Base-by-base conservation (phyloP, 192 early-diverging fungal genomes). In the Phycomyces nitens region DNA sequence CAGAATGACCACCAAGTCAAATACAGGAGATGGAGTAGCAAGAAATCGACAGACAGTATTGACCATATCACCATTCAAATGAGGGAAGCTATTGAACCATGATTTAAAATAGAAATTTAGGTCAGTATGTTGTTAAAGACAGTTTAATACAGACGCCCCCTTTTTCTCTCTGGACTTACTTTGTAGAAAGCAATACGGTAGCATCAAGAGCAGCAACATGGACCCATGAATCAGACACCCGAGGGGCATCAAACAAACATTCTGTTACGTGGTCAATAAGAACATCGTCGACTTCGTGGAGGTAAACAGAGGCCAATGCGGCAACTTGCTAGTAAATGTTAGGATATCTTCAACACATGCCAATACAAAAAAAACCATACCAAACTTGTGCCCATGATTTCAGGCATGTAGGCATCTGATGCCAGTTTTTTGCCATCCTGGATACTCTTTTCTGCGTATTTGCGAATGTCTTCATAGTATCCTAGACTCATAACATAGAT, bases 371-470 rank as follows among this genome's bases (percentile, higher is more conserved):
- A 39, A 1, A 7, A 2, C 47, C 64, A 66, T 76, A 85, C 83
- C 68, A 85, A 69, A 26, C 81, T 76, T 27, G 75, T 66, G 29
- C 74, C 79, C 83, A 85, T 85, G 43, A 85, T 85, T 54, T 83
- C 81, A 24, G 65, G 69, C 59, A 75, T 77, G 24, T 82, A 85
- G 16, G 74, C 74, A 44, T 80, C 76, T 22, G 69, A 54, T 5
- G 74, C 60, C 66, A 43, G 72, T 24, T 78, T 79, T 29, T 77
- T 80, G 5, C 76, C 77, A 58, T 85, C 70, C 11, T 71, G 58
- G 42, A 68, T 56, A 3, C 69, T 65, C 29, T 76, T 72, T n/a
- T 80, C 71, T 27, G 74, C 72, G 52, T 80, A 76, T 1, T 67
- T 61, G 18, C 72, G 69, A 43, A 85, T 75, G 43, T 85, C 83